Base-by-base conservation (phyloP, 208 protist species). In the Naegleria gruberi region DNA sequence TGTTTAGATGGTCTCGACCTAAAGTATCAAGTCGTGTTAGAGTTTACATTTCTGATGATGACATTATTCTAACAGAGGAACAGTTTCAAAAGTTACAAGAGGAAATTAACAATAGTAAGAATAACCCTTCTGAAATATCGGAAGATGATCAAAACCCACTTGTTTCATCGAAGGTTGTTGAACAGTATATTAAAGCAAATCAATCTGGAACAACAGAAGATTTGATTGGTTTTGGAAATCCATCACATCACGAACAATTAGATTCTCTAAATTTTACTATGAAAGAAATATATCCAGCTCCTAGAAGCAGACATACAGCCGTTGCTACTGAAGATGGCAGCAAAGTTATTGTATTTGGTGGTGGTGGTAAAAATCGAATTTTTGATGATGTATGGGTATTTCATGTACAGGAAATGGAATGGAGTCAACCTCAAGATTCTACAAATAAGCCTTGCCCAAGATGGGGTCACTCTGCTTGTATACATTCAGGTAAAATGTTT, bases 311-410 rank as follows among this genome's bases (percentile, higher is more conserved):
- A 37, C 82, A 87, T 40, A 55, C 82, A 51, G 17, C 23, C 17
- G 43, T 87, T n/a, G 41, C 37, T 3, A 47, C 42, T 37, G 30
- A n/a, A 30, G n/a, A 87, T 41, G 19, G 26, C 41, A 30, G 19
- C 4, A 8, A 23, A 46, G 17, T 87, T 4, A 55, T 55, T 3
- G 0, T 87, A 17, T 87, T 55, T 40, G 82, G 82, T n/a, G 82
- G 82, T 19, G 82, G 82, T 40, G 77, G 77, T n/a, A n/a, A n/a
- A 51, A 55, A 87, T 87, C 47, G 43, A 55, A 87, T 87, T 87
- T 87, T 55, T 87, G 82, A 87, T 87, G 82, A 87, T 87, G 12
- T 87, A 19, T 87, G 82, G 82, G 44, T 87, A 0, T 51, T 87
- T 7, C 10, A 87, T 87, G 43, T 55, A 7, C 10, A 26, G 30